phyloP scores from a whole-genome alignment of 768 basidiomycete species.

The Pilatotrama ljubarskyi region DNA sequence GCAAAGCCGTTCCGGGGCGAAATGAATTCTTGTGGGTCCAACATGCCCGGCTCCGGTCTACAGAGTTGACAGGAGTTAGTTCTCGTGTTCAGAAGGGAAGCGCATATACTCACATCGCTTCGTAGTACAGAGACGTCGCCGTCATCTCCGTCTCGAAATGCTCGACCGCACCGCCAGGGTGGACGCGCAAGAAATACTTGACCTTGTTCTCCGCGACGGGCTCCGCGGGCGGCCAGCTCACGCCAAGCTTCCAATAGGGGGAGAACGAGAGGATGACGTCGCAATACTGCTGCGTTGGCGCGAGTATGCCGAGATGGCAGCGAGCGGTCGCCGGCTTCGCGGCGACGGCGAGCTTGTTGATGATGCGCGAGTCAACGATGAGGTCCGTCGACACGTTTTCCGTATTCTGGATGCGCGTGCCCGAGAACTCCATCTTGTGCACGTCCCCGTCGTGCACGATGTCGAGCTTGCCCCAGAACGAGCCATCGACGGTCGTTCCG shows the following conservation, averaged over 20 bases:
- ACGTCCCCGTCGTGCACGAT: constrained; percentile 77
- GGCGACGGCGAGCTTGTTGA: constrained; percentile 74
- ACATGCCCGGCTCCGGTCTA: constrained; percentile 76
- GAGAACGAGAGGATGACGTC: constrained; percentile 76
- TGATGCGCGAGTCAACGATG: constrained; percentile 73
- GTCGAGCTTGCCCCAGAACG: constrained; percentile 86
- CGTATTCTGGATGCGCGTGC: constrained; percentile 66
- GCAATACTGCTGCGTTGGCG: constrained; percentile 75
- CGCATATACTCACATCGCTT: constrained; percentile 63
- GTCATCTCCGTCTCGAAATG: constrained; percentile 85
- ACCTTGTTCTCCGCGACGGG: constrained; percentile 56
- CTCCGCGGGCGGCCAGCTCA: constrained; percentile 81
- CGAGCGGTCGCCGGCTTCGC: constrained; percentile 74
- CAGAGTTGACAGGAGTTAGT: background rate
- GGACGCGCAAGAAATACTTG: constrained; percentile 81
- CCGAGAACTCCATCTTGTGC: constrained; percentile 81
- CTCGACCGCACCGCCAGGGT: constrained; percentile 84
- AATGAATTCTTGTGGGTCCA: constrained; percentile 78
- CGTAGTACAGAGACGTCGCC: constrained; percentile 80
- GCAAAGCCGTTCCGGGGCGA: constrained; percentile 83
- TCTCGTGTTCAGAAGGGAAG: background rate
- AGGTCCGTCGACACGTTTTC: constrained; percentile 67
- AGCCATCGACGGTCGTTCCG: constrained; percentile 79
- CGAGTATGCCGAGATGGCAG: constrained; percentile 72
- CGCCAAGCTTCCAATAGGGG: constrained; percentile 69